phyloP scores from a whole-genome alignment of 2,329 filamentous ascomycete genomes.

The Hymenoscyphus infarciens region DNA sequence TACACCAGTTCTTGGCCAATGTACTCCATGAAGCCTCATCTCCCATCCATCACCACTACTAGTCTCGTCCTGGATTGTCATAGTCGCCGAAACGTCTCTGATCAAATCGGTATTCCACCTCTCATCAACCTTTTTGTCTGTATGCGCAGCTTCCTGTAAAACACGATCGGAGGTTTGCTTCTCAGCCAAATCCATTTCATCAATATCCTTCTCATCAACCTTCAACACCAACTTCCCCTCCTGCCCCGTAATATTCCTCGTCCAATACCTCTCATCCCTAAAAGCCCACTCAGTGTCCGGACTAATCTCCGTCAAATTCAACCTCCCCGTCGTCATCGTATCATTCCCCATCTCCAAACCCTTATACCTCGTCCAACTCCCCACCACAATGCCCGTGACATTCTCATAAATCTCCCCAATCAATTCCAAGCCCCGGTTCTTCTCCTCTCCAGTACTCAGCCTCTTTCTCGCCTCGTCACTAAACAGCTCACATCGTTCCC shows the following conservation, averaged over 20 bases:
- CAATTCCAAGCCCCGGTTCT: slow-evolving; percentile 13
- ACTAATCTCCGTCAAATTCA: slow-evolving; percentile 63
- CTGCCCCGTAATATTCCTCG: slow-evolving; percentile 74
- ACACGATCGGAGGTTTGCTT: neutral
- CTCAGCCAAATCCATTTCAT: slow-evolving; percentile 12
- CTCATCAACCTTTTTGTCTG: slow-evolving; percentile 8
- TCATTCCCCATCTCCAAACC: slow-evolving; percentile 21
- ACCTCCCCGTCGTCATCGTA: slow-evolving; percentile 38
- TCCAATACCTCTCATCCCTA: slow-evolving; percentile 55
- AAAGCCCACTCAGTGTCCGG: slow-evolving; percentile 62
- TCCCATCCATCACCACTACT: slow-evolving; percentile 73
- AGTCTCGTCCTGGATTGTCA: slow-evolving; percentile 69
- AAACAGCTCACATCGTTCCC: slow-evolving; percentile 60
- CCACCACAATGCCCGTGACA: slow-evolving; percentile 35
- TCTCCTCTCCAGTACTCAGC: slow-evolving; percentile 13
- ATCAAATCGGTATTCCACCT: slow-evolving; percentile 42
- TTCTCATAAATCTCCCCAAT: slow-evolving; percentile 33
- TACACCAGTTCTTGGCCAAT: slow-evolving; percentile 77
- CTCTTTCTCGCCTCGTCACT: slow-evolving; percentile 49
- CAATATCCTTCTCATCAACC: slow-evolving; percentile 48
- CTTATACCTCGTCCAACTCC: slow-evolving; percentile 32
- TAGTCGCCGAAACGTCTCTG: slow-evolving; percentile 65
- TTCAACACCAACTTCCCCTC: slow-evolving; percentile 68
- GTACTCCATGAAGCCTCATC: slow-evolving; percentile 76
- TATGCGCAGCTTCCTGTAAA: neutral